Conservation (phyloP, 768 basidiomycete genomes). For the Boletus reticulatus region DNA sequence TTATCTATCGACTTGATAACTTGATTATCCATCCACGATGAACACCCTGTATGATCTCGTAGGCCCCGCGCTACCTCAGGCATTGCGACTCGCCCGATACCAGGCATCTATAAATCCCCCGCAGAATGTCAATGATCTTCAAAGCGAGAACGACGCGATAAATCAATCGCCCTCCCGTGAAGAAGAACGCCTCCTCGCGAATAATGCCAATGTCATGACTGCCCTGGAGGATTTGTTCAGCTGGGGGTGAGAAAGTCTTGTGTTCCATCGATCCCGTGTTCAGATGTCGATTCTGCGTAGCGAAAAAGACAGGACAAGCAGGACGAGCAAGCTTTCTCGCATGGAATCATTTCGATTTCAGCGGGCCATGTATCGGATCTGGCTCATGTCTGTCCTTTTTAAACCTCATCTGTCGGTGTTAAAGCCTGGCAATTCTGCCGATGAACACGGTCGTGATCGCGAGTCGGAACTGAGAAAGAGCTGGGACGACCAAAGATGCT, state of each 20-base stretch:
- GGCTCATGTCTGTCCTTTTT: slow-evolving; percentile 15
- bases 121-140: background rate
- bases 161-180: slow-evolving; percentile 17
- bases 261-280: no score
- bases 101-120: background rate
- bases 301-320: slow-evolving; percentile 33
- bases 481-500: background rate
- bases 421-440: background rate
- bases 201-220: slow-evolving; percentile 21
- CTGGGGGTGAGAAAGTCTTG: slow-evolving; percentile 30
- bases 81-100: slow-evolving; percentile 6
- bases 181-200: slow-evolving; percentile 23
- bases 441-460: background rate
- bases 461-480: background rate
- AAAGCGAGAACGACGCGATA: slow-evolving; percentile 8
- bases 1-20: no score
- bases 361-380: slow-evolving; percentile 30
- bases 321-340: slow-evolving; percentile 26
- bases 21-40: background rate
- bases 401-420: background rate
- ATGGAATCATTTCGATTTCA: slow-evolving; percentile 31
- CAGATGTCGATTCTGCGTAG: background rate
- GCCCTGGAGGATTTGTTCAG: slow-evolving; percentile 39
- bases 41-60: slow-evolving; percentile 16
- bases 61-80: slow-evolving; percentile 31